A percentile compares a stretch with the other conserved stretches of the same genome.
Evolutionary conservation across 805 yeast genomes (phyloP).

Genomic region (Barnettozyma populi): DNA sequence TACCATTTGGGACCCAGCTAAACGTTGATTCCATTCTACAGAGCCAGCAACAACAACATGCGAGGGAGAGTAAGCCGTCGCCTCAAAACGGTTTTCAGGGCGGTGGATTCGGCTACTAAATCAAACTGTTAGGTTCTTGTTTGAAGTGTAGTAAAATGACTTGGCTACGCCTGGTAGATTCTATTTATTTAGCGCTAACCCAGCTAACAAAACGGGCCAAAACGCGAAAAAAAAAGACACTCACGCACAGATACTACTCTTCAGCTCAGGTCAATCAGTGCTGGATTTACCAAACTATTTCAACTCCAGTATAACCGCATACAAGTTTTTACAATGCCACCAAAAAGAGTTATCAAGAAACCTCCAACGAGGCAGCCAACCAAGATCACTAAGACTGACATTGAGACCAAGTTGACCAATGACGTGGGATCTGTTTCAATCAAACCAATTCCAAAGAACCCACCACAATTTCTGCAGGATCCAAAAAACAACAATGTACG

Average conservation of each 20-base stretch:
- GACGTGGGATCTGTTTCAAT: background rate
- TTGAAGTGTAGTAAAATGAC: too few species aligned
- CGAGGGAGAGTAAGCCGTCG: background rate
- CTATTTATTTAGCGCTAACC: too few species aligned
- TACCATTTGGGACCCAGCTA: background rate
- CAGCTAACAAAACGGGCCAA: too few species aligned
- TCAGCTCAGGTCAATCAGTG: too few species aligned
- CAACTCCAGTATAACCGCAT: too few species aligned
- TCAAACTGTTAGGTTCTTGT: background rate
- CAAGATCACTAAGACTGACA: background rate
- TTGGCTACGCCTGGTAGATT: too few species aligned
- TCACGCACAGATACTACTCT: too few species aligned
- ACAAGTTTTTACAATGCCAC: too few species aligned
- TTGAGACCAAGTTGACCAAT: background rate
- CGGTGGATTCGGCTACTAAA: background rate
- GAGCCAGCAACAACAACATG: background rate
- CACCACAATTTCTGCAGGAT: conserved; percentile 29
- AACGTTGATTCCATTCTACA: background rate
- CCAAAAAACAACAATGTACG: conserved; percentile 24
- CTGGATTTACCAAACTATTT: too few species aligned
- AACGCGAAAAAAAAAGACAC: too few species aligned
- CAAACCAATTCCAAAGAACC: conserved; percentile 29
- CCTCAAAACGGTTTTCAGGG: background rate
- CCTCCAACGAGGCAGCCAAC: background rate
- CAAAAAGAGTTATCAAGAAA: conserved; percentile 4